Evolutionary conservation across 2,329 filamentous ascomycete genomes (phyloP), one percentile per base, ranked within the genome.

Genomic region (Curvularia eragrostidis): DNA sequence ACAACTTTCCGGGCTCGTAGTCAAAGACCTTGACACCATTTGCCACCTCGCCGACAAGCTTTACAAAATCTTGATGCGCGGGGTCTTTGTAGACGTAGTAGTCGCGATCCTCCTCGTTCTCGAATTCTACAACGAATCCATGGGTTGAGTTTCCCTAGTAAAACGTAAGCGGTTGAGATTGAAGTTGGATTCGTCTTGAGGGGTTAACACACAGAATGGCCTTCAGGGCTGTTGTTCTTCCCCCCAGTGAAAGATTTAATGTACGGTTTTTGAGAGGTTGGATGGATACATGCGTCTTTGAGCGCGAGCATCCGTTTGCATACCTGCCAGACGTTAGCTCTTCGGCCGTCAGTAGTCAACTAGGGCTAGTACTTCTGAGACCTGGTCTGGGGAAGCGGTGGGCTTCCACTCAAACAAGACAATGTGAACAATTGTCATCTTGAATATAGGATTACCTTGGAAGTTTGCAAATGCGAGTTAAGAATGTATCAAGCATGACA

Each of bases 41-140:
- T 13, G 88, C 65, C 1, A 85, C 64, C 6, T 75, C 76, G 8
- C 77, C 75, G 30, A 84, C 70, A 61, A 76, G 81, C 54, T 82
- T 77, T n/a, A 85, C 78, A 63, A 91, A 91, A 0, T 74, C 83
- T 34, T 81, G 75, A 70, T 92, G 89, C 8, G 77, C 83, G 1
- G 87, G 87, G 65, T 93, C 90, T 28, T 85, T 77, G 50, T 84
- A 75, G 6, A 89, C 75, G 70, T 92, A 93, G 67, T 91, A 91
- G 59, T 87, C 82, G 46, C 89, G 80, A 69, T 93, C 89, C 61
- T 85, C 83, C 18, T 79, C 79, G 21, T 74, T 87, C 9, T 83
- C 81, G 57, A 93, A 92, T 65, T 90, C 85, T 21, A 84, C 82
- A 1, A 93, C 83, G 61, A 92, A 92, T 0, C 81, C 87, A 70